Base-by-base conservation (phyloP, 495 filamentous ascomycete species). In the Geopyxis carbonaria region DNA sequence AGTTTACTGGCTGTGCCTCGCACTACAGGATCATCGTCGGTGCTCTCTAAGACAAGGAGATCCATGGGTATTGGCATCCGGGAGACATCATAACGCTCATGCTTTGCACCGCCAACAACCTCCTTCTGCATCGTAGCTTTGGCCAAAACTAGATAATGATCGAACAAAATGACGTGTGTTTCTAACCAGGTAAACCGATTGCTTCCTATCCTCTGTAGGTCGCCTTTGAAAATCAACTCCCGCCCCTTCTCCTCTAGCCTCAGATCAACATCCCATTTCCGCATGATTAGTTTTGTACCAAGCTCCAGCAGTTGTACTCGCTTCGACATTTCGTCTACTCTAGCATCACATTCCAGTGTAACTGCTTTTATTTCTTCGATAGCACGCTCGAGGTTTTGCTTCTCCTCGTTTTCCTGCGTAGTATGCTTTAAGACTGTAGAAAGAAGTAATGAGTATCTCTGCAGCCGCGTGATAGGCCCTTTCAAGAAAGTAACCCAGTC, bases 61-160 rank as follows among this genome's bases (percentile, higher is more conserved):
- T 92, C 83, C 86, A 95, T 99, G 0, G 91, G 91, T 48, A 99
- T 93, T 16, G 89, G 89, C 59, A 89, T 63, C 60, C 91, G 89
- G 2, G 86, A 94, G 8, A 99, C 86, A 59, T 99, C 89, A 43
- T 86, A 99, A 48, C 73, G 76, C 61, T 87, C 87, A 34, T 78
- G 76, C 49, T 79, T 85, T 40, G 69, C 64, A 3, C 72, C 69
- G 8, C 68, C 66, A 28, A 68, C 58, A 16, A 65, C 64, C 45
- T 92, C 83, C 44, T 74, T 67, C 15, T 72, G 64, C 3, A 66
- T 59, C 16, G 85, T 67, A 4, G 70, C 67, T 61, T 99, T 99
- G 10, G 89, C 80, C 34, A 99, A 61, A 27, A 99, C 83, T 16
- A 99, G 64, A 54, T 93, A 99, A 59, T 99, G 84, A 47, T 99